phyloP scores from a whole-genome alignment of 257 asterid species.

The Paraleonurus japonicus region DNA sequence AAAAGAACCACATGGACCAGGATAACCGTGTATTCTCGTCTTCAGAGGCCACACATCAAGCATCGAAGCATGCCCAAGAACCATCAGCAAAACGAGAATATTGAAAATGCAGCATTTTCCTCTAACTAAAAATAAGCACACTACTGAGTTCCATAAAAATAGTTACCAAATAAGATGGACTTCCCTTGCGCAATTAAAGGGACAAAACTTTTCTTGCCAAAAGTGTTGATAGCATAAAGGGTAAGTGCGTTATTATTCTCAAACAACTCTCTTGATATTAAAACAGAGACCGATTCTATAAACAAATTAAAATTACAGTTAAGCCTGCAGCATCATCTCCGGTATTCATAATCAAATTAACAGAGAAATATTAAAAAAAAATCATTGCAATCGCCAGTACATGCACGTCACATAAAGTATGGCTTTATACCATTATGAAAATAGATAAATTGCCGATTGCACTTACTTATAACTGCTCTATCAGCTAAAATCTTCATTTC shows the following conservation, averaged over 20 bases:
- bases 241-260: not conserved
- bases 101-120: not conserved
- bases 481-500: not conserved
- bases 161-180: not conserved
- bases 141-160: not conserved
- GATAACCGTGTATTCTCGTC: not conserved
- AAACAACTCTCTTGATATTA: not conserved
- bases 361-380: not conserved
- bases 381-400: not conserved
- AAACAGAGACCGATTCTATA: not conserved
- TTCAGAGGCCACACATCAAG: not conserved
- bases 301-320: not conserved
- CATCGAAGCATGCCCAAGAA: not conserved
- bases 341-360: not conserved
- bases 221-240: not conserved
- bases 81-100: not conserved
- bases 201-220: not conserved
- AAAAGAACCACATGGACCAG: not conserved
- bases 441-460: not conserved
- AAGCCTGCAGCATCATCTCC: not conserved
- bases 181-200: not conserved
- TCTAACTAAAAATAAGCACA: not conserved
- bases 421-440: not conserved
- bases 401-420: not conserved
- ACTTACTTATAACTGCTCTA: conserved; percentile 1